A percentile compares a stretch with the other conserved stretches of the same genome.
These are phyloP conservation scores for Cercospora beticola DNA, from an alignment of 2,329 filamentous ascomycete genomes.

Conservation along the genomic window DNA sequence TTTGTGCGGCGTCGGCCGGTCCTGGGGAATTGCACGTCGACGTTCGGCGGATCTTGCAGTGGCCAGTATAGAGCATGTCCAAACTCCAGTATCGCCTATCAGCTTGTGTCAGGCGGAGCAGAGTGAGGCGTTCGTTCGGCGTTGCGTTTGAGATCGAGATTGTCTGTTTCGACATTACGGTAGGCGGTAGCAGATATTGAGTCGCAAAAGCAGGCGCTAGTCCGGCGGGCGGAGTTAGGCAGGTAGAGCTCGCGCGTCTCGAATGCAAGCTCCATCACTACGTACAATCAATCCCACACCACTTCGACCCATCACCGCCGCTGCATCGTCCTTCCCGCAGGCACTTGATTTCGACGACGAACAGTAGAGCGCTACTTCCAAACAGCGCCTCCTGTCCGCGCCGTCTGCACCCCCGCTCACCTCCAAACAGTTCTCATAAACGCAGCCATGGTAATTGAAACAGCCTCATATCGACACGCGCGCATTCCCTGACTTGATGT, in stretches of 20 bases:
- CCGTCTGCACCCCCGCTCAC: constrained; percentile 3
- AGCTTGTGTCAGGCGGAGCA: not conserved
- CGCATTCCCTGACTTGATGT: constrained; percentile 1
- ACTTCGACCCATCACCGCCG: not conserved
- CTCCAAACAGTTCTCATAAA: constrained; percentile 7
- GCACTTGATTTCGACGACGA: not conserved
- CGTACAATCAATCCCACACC: not conserved
- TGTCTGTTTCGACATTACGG: not conserved
- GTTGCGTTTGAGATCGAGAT: not conserved
- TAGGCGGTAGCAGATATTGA: not conserved
- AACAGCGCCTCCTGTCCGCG: not conserved
- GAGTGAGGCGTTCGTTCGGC: not conserved
- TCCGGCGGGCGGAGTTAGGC: constrained; percentile 12
- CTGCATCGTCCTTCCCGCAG: not conserved
- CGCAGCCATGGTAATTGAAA: constrained; percentile 34
- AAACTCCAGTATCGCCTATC: not conserved
- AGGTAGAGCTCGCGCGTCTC: constrained; percentile 11
- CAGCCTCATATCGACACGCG: constrained; percentile 8
- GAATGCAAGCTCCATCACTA: constrained; percentile 11
- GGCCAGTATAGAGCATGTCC: not conserved
- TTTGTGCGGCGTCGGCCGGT: not conserved
- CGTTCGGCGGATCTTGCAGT: not conserved
- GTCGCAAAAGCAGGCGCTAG: not conserved
- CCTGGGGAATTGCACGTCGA: not conserved
- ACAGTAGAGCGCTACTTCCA: not conserved